phyloP scores from a whole-genome alignment of 2,329 filamentous ascomycete species.

The Colletotrichum trifolii region DNA sequence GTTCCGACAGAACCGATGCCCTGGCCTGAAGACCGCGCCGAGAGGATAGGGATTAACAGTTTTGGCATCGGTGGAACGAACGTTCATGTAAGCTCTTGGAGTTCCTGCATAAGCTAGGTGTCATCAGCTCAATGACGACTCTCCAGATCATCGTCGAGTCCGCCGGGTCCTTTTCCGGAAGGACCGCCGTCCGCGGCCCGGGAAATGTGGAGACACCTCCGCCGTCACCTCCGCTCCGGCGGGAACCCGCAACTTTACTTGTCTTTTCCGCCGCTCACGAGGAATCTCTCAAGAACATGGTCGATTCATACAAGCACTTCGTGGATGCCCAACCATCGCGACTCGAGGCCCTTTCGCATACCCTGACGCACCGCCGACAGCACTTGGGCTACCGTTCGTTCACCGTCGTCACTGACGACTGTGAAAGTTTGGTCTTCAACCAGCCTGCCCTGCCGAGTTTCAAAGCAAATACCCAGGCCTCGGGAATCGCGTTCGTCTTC shows the following conservation, averaged over 20 bases:
- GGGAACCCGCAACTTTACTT: slow-evolving; percentile 16
- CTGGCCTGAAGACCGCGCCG: slow-evolving; percentile 42
- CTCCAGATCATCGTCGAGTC: slow-evolving; percentile 29
- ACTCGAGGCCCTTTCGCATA: slow-evolving; percentile 43
- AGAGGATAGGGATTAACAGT: slow-evolving; percentile 49
- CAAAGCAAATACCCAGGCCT: slow-evolving; percentile 15
- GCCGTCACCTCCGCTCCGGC: slow-evolving; percentile 17
- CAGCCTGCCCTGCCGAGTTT: slow-evolving; percentile 34
- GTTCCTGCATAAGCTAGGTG: accelerated
- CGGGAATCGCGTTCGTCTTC: slow-evolving; percentile 45
- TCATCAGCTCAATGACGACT: background rate
- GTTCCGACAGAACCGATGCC: slow-evolving; percentile 41
- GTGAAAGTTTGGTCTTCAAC: slow-evolving; percentile 39
- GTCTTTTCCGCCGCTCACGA: slow-evolving; percentile 38
- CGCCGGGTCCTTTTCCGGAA: background rate
- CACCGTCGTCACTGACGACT: slow-evolving; percentile 34
- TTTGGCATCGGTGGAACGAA: slow-evolving; percentile 55
- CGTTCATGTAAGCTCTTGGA: slow-evolving; percentile 45
- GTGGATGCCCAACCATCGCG: slow-evolving; percentile 22
- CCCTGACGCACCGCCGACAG: slow-evolving; percentile 43
- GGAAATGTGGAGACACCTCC: slow-evolving; percentile 21
- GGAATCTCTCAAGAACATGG: slow-evolving; percentile 41
- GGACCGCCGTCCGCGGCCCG: slow-evolving; percentile 7
- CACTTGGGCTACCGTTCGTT: slow-evolving; percentile 42
- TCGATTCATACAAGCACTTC: slow-evolving; percentile 39